Base-by-base conservation (phyloP, 768 basidiomycete species). In the Lentinula detonsa region DNA sequence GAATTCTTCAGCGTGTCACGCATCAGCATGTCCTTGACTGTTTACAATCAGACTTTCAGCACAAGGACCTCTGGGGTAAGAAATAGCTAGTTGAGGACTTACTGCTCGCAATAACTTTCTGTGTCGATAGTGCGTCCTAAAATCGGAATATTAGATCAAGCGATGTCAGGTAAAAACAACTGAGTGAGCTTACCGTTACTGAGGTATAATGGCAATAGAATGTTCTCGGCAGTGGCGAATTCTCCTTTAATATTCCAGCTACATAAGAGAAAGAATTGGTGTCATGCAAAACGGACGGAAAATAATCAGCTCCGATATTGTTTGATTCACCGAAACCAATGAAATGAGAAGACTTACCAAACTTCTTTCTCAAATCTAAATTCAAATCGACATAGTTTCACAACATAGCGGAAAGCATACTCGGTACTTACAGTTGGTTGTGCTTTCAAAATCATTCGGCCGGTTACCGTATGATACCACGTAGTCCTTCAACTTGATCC, bases 401-500 rank as follows among this genome's bases (percentile, higher is more conserved):
- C 42, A 31, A 59, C n/a, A 57, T 61, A 33, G 28, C 48, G 10
- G 8, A n/a, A 46, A 31, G 16, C 42, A 33, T 16, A 21, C n/a
- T 23, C 8, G 13, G 50, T 34, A 73, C 85, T 62, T 55, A 91
- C 90, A 91, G 66, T 79, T 80, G 23, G 86, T 81, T 0, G 81
- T 82, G n/a, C 77, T 84, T 13, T 89, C 87, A 40, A 86, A 74
- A 65, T 90, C 86, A 57, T 91, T 91, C 21, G 82, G 75, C 51
- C 88, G 79, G 60, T 86, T 81, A 8, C 81, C 83, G 67, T 87
- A 91, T 51, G 86, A 88, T 51, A 87, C 81, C 34, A 91, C 88
- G 65, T 87, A 88, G 68, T 87, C 85, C 37, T 78, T 73, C 34
- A 91, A 73, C 62, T 79, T 78, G 60, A 88, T 79, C 34, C 90